Evolutionary conservation across 1,284 basidiomycete species (phyloP).

Genomic region (Neolentinus lepideus): DNA sequence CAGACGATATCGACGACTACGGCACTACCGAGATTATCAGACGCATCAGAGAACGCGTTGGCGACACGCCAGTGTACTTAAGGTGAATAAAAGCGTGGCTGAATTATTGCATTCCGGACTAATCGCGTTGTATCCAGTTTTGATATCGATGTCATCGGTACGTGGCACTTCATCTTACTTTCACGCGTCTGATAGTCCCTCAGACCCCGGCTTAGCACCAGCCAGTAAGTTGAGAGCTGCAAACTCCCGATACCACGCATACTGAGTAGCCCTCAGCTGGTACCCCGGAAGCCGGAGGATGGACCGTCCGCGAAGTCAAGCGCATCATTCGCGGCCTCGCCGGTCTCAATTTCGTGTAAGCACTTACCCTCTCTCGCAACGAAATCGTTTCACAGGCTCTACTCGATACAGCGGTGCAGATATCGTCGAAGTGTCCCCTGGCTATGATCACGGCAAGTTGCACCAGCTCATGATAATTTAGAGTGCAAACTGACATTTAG

Average conservation of each 20-base stretch:
- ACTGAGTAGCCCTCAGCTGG: constrained; percentile 41
- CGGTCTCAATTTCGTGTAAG: constrained; percentile 74
- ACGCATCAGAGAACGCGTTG: constrained; percentile 57
- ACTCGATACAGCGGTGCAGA: constrained; percentile 49
- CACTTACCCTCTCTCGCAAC: constrained; percentile 2
- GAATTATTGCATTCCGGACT: background rate
- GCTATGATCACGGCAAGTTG: constrained; percentile 59
- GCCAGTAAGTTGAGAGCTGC: constrained; percentile 58
- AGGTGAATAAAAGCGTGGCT: constrained; percentile 34
- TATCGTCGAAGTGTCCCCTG: constrained; percentile 76
- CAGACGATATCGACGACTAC: constrained; percentile 72
- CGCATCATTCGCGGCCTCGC: constrained; percentile 71
- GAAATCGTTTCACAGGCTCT: background rate
- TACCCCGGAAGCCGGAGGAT: constrained; percentile 80
- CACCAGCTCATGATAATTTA: background rate
- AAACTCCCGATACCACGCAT: background rate
- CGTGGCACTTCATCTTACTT: constrained; percentile 10
- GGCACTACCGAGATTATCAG: constrained; percentile 56
- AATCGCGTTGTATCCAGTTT: constrained; percentile 27
- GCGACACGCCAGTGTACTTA: constrained; percentile 66
- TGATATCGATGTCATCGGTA: constrained; percentile 76
- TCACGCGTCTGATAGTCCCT: background rate
- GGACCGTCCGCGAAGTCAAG: constrained; percentile 77
- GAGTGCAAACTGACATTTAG: background rate
- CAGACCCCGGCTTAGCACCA: constrained; percentile 74